Evolutionary conservation across 345 rosid species (phyloP).

Genomic region (Turritis glabra): DNA sequence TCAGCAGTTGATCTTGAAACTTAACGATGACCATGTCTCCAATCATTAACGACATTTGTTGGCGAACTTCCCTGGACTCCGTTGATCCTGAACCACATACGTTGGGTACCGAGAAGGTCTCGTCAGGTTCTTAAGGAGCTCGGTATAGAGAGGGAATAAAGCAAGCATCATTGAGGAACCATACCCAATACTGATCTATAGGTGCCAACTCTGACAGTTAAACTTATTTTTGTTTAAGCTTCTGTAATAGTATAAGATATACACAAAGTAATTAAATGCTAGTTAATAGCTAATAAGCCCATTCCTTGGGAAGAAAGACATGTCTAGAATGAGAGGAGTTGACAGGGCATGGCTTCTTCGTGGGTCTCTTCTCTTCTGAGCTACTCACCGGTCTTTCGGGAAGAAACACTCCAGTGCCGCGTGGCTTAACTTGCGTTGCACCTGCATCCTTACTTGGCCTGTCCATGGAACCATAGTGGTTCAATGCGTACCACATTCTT

Average conservation of each 20-base stretch:
- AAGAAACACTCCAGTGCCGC: slow-evolving; percentile 40
- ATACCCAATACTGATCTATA: not conserved
- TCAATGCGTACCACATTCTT: slow-evolving; percentile 1
- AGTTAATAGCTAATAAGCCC: slow-evolving; percentile 32
- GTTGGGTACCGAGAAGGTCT: slow-evolving; percentile 51
- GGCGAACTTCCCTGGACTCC: not conserved
- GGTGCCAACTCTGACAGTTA: not conserved
- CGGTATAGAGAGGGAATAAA: slow-evolving; percentile 68
- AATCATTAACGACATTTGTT: not conserved
- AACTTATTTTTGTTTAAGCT: not conserved
- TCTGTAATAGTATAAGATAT: slow-evolving; percentile 10
- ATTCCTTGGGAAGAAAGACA: slow-evolving; percentile 40
- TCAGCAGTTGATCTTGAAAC: not conserved
- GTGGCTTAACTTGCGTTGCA: slow-evolving; percentile 18
- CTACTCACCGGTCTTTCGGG: slow-evolving; percentile 28
- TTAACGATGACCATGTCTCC: not conserved
- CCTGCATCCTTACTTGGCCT: not conserved
- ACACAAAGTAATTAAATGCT: slow-evolving; percentile 2
- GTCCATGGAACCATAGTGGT: slow-evolving; percentile 9
- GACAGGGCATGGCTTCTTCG: slow-evolving; percentile 21
- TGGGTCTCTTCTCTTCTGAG: slow-evolving; percentile 13
- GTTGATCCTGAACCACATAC: not conserved
- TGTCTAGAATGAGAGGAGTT: slow-evolving; percentile 31
- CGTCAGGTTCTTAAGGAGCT: slow-evolving; percentile 69
- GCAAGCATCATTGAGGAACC: slow-evolving; percentile 71